Evolutionary conservation across 169 alveolate species (phyloP), one percentile per base, ranked within the genome.

Genomic region (Plasmodium adleri): DNA sequence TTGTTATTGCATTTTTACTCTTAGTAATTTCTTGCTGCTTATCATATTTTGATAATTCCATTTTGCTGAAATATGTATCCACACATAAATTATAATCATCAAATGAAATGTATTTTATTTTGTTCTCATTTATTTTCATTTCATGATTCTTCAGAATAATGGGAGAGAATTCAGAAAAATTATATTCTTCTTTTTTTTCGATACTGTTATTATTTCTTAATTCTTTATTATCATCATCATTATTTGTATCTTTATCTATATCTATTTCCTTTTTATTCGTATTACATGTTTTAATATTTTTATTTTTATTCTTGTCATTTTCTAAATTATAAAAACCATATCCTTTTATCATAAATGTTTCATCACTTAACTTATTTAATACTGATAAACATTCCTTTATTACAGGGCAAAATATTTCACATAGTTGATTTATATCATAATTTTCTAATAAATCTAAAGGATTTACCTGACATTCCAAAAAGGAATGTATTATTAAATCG

Each of bases 1-100:
- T 97, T 0, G 93, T 90, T 39, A 93, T 91, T 8, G 83, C 26
- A 39, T 80, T 80, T 47, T 80, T 80, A 3, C 8, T 24, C 62
- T 80, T 80, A 80, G 32, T 80, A 28, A 68, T 72, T 68, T 80
- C 90, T 71, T 80, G 90, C 12, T 80, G 90, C 20, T 80, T 80
- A 60, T 80, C 90, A 43, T 80, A 80, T 32, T 80, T 80, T 6
- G 90, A 54, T 49, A 80, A 54, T 67, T 80, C 90, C 85, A 80
- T 52, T 67, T 26, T 80, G 26, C 90, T 80, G 52, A 80, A 80
- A 68, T 80, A 80, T 22, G 85, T 80, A 47, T 80, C 90, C 7
- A 80, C 90, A 60, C 90, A 80, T 17, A 52, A 39, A 50, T 80
- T 80, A 80, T 54, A 80, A 60, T 68, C 72, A 9, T 66, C 83